phyloP scores from a whole-genome alignment of 1,284 basidiomycete genomes.

The Sanghuangporus weigelae region DNA sequence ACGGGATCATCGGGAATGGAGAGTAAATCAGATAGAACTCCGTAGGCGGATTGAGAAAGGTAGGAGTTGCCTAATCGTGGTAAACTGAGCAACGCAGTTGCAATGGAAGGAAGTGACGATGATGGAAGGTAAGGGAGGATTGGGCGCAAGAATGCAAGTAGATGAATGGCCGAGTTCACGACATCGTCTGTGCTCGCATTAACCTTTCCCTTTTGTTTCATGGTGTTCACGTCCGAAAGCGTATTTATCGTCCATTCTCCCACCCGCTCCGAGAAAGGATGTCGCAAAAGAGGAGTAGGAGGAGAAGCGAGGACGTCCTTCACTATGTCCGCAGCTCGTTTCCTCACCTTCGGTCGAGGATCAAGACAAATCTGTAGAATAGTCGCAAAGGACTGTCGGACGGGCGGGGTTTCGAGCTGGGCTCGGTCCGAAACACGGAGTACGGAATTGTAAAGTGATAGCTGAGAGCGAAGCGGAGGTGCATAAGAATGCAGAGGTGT shows the following conservation, averaged over 20 bases:
- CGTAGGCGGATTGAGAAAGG: slow-evolving; percentile 79
- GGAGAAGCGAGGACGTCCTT: slow-evolving; percentile 71
- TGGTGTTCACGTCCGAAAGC: slow-evolving; percentile 61
- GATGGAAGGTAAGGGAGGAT: slow-evolving; percentile 60
- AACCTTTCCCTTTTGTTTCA: slow-evolving; percentile 60
- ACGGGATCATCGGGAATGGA: slow-evolving; percentile 46
- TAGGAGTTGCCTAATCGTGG: slow-evolving; percentile 82
- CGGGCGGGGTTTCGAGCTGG: slow-evolving; percentile 62
- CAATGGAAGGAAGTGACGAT: slow-evolving; percentile 59
- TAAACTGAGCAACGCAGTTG: slow-evolving; percentile 66
- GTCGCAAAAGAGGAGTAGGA: slow-evolving; percentile 67
- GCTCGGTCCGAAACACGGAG: slow-evolving; percentile 64
- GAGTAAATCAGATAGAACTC: slow-evolving; percentile 74
- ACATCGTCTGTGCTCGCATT: slow-evolving; percentile 44
- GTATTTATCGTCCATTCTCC: slow-evolving; percentile 74
- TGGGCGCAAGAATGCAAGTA: slow-evolving; percentile 71
- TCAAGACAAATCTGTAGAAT: slow-evolving; percentile 83
- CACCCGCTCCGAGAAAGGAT: slow-evolving; percentile 82
- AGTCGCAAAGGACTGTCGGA: slow-evolving; percentile 74
- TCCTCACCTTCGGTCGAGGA: slow-evolving; percentile 90
- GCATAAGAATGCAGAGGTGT: slow-evolving; percentile 59
- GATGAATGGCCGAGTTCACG: slow-evolving; percentile 75
- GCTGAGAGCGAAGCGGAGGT: slow-evolving; percentile 66
- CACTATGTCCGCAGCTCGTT: slow-evolving; percentile 83
- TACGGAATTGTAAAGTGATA: slow-evolving; percentile 68